Evolutionary conservation across 2,329 filamentous ascomycete species (phyloP).

Genomic region (Parasarocladium wereldwijsianum): DNA sequence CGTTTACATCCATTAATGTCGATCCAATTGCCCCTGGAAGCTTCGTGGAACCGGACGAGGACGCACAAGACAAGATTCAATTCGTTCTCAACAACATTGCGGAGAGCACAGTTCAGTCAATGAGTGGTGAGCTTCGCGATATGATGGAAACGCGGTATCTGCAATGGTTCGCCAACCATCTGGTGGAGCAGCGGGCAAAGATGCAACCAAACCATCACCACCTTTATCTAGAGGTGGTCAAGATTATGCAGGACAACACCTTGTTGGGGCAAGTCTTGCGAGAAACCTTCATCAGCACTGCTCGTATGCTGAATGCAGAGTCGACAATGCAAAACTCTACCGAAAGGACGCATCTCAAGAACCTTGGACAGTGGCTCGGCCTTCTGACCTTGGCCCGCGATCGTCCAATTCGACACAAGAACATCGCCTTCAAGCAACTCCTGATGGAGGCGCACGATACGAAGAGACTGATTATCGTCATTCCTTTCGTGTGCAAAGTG

Average conservation of each 20-base stretch:
- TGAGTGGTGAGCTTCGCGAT: slow-evolving; percentile 68
- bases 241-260: slow-evolving; percentile 61
- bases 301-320: slow-evolving; percentile 82
- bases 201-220: slow-evolving; percentile 94
- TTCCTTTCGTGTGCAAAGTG: slow-evolving; percentile 96
- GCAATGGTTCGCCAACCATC: slow-evolving; percentile 90
- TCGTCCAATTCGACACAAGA: slow-evolving; percentile 89
- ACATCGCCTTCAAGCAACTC: slow-evolving; percentile 93
- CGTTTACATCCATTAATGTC: slow-evolving; percentile 66
- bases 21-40: slow-evolving; percentile 50
- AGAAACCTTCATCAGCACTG: slow-evolving; percentile 79
- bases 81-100: slow-evolving; percentile 97
- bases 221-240: slow-evolving; percentile 80
- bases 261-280: slow-evolving; percentile 83
- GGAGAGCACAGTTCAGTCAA: slow-evolving; percentile 70
- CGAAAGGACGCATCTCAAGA: slow-evolving; percentile 82
- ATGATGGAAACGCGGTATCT: slow-evolving; percentile 69
- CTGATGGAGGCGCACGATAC: slow-evolving; percentile 88
- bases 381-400: slow-evolving; percentile 85
- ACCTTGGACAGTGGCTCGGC: slow-evolving; percentile 85
- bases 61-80: slow-evolving; percentile 81
- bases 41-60: slow-evolving; percentile 72
- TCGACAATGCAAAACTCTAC: slow-evolving; percentile 69
- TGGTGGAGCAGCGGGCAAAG: slow-evolving; percentile 92
- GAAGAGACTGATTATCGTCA: slow-evolving; percentile 79